Base-by-base conservation (phyloP, 345 rosid species). In the Salix dunnii region DNA sequence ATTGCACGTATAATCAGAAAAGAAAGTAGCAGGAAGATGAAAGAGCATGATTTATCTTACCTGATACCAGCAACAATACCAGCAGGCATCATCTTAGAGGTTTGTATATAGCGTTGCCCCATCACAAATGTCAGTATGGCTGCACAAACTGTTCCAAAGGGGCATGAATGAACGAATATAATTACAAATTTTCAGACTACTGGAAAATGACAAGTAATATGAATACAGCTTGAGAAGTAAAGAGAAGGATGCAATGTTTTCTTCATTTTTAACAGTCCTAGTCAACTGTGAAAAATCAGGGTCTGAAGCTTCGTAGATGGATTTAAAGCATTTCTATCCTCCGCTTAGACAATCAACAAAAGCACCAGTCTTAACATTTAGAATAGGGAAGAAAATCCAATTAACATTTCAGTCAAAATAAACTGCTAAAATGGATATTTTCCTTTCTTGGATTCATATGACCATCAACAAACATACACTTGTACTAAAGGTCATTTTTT, bases 31-130 rank as follows among this genome's bases (percentile, higher is more conserved):
- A n/a, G 17, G 30, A 68, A 65, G 25, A 6, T 2, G 3, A 43
- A 60, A 51, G 38, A 2, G 36, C 30, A 9, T 27, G 48, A 46
- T 58, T 49, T 60, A 25, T 70, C 31, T 21, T 78, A 90, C 99
- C 99, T 92, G 86, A 93, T 85, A 72, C 85, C 99, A 10, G 94
- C 97, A 51, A 96, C 85, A 70, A 96, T 70, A 78, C 95, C 99
- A 75, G 99, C 94, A 14, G 99, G 99, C 98, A 96, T 93, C 70
- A 96, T 83, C 88, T 93, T 93, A 20, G 91, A 87, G 55, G 99
- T 96, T 43, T 90, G 88, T 72, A 90, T 61, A 77, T 92, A 96
- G 55, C 97, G 97, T 53, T 90, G 94, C 61, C 94, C 97, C 99
- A 96, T 96, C 64, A 90, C 85, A 43, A 89, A 85, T 69, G 97